Evolutionary conservation across 2,329 filamentous ascomycete genomes (phyloP), one percentile per base, ranked within the genome.

Genomic region (Botryosphaeria dothidea): DNA sequence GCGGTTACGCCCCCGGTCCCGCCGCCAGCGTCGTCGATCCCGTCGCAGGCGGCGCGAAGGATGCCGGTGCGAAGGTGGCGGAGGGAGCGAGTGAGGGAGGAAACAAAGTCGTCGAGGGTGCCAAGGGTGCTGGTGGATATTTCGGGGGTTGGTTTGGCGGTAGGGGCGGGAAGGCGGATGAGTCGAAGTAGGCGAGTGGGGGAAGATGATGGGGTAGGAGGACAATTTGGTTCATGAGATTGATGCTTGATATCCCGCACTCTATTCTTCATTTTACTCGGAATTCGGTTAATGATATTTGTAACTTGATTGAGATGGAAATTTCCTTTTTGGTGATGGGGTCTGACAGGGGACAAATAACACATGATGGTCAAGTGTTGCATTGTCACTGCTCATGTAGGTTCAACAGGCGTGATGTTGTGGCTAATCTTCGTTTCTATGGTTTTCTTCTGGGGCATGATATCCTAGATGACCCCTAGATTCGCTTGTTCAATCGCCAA

Each of bases 1-100:
- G 88, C 21, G 75, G 38, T 3, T 17, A 19, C 9, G 41, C 41
- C 23, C 56, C 56, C 2, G 25, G 36, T 3, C 36, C 38, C 9
- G 11, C 23, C 3, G 36, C 8, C 13, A 8, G 17, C 17, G 27
- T 19, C 48, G 48, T 31, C n/a, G 27, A 52, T 8, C 43, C 43
- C n/a, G 43, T 46, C 6, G 43, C 21, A 4, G 43, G 17, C 3
- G 19, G 43, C 7, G 43, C 7, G n/a, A 46, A 46, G 43, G 43
- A 11, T 9, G 48, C 17, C 4, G 48, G 19, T 1, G 51, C 15
- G 3, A 31, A 60, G n/a, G 21, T 19, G 3, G 36, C n/a, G 5
- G 36, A 41, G 52, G 36, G 52, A 13, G 36, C 36, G 23, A 41
- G 23, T 21, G 29, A 23, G 3, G 41, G 17, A 1, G 56, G 56